A percentile compares a stretch with the other conserved stretches of the same genome.
Conservation (phyloP, 179 eudicot genomes). For the Corrigiola litoralis region DNA sequence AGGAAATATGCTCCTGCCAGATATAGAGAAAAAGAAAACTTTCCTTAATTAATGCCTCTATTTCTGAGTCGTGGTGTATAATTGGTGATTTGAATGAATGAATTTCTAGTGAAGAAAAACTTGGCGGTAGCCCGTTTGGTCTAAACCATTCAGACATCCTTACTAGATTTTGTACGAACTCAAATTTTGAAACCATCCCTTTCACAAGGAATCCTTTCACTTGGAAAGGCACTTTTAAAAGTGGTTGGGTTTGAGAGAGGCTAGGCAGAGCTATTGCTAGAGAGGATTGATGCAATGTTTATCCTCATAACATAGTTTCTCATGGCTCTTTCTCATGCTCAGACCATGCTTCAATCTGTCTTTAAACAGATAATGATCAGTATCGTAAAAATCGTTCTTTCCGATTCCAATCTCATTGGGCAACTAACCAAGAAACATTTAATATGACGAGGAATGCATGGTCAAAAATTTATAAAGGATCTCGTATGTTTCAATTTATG, state of each 20-base stretch:
- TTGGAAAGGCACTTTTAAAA: not conserved
- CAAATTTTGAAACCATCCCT: not conserved
- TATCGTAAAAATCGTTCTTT: not conserved
- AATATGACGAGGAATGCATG: not conserved
- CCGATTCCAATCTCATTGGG: not conserved
- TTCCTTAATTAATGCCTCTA: not conserved
- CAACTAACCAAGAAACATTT: not conserved
- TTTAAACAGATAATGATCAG: not conserved
- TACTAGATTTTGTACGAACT: not conserved
- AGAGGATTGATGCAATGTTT: not conserved
- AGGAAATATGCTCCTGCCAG: not conserved
- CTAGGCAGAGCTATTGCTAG: not conserved
- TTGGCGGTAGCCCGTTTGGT: not conserved
- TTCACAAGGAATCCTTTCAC: not conserved
- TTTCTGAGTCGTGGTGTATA: not conserved
- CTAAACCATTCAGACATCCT: not conserved
- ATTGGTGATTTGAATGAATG: not conserved
- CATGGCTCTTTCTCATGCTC: not conserved
- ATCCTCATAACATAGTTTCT: not conserved
- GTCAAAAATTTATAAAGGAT: not conserved
- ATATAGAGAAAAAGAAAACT: not conserved
- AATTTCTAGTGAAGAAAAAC: not conserved
- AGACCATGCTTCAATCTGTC: not conserved
- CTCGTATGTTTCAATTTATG: not conserved
- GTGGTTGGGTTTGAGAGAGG: not conserved